Percentiles rank a stretch among this genome's conserved stretches.
These are phyloP conservation scores for Magnaporthales sp. DNA, from an alignment of 2,329 filamentous ascomycete species.

Conservation along the genomic window DNA sequence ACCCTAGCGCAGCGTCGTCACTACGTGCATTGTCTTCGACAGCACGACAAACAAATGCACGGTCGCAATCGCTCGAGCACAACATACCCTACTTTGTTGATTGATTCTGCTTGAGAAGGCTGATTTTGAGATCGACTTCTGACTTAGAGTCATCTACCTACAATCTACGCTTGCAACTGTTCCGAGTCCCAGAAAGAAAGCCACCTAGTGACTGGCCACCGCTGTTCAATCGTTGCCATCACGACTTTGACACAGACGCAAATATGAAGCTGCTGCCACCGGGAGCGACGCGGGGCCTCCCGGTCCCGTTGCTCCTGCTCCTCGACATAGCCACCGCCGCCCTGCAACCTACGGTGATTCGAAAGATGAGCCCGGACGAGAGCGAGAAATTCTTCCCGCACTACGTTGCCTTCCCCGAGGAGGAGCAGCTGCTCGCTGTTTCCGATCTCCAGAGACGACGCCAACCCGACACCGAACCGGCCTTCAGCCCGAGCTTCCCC, in stretches of 20 bases:
- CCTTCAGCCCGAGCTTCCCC: constrained; percentile 39
- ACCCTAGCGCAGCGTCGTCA: not conserved
- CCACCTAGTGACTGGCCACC: not conserved
- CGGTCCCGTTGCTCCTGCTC: constrained; percentile 25
- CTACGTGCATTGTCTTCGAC: not conserved
- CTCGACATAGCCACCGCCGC: constrained; percentile 31
- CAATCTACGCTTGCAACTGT: not conserved
- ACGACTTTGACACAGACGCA: not conserved
- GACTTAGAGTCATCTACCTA: not conserved
- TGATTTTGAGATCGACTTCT: not conserved
- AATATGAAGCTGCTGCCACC: not conserved
- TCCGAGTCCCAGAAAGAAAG: not conserved
- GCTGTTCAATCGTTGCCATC: not conserved
- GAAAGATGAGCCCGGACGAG: constrained; percentile 63
- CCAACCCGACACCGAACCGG: constrained; percentile 32
- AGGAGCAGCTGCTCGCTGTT: not conserved
- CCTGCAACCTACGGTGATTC: constrained; percentile 49
- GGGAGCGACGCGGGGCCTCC: not conserved
- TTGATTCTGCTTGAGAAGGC: not conserved
- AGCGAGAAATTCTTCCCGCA: constrained; percentile 67
- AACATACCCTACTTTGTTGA: not conserved
- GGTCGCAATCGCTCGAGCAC: not conserved
- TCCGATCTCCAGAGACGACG: constrained; percentile 4
- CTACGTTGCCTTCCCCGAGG: constrained; percentile 44
- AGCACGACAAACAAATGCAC: not conserved